Evolutionary conservation across 2,329 filamentous ascomycete genomes (phyloP).

Genomic region (Ilyonectria mors-panacis): DNA sequence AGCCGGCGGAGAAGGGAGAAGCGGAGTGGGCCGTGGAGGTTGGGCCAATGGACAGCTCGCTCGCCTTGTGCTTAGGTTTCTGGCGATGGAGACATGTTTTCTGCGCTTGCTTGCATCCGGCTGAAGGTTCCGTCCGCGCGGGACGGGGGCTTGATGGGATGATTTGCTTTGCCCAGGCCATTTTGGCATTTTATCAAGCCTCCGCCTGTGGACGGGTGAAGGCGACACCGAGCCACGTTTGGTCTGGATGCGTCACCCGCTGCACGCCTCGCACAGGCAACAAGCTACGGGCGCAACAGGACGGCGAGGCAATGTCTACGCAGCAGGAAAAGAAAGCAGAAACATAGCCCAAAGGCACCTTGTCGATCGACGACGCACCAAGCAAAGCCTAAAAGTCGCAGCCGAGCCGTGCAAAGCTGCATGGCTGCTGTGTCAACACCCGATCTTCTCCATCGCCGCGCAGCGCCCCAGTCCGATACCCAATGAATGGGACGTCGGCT

Average conservation of each 20-base stretch:
- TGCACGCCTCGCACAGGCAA: background rate
- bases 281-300: slow-evolving; percentile 12
- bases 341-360: background rate
- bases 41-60: background rate
- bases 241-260: background rate
- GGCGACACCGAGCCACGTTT: background rate
- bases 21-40: background rate
- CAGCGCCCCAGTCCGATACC: background rate
- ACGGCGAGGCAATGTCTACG: slow-evolving; percentile 11
- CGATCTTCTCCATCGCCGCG: slow-evolving; percentile 7
- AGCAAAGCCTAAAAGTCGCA: background rate
- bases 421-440: slow-evolving; percentile 20
- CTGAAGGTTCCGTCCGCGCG: background rate
- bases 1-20: background rate
- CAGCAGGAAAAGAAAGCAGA: background rate
- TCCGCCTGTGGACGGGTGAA: background rate
- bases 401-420: background rate
- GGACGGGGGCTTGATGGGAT: background rate
- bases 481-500: background rate
- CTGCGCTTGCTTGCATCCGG: background rate
- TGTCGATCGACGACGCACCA: slow-evolving; percentile 1
- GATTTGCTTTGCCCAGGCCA: background rate
- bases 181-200: background rate
- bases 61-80: background rate
- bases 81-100: background rate